Conservation (phyloP, 768 basidiomycete genomes). For the Gymnopilus junonius region DNA sequence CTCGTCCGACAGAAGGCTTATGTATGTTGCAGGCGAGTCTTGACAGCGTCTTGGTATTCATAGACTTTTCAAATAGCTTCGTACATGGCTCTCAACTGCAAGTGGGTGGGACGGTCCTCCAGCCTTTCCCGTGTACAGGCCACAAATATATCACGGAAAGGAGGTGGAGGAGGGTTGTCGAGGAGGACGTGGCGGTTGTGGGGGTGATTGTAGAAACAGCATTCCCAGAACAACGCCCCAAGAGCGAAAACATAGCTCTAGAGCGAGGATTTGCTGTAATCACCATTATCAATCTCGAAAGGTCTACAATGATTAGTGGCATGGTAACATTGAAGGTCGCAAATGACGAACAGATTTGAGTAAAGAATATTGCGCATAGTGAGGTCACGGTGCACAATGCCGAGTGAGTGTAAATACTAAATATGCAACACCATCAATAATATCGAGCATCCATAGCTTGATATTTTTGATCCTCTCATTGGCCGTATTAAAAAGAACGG, state of each 20-base stretch:
- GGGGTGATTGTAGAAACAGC: conserved; percentile 5
- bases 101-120: background rate
- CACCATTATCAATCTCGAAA: conserved; percentile 2
- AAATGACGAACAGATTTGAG: conserved; percentile 2
- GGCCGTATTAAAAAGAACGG: background rate
- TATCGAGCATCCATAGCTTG: conserved; percentile 8
- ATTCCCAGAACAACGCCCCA: background rate
- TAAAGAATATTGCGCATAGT: conserved; percentile 3
- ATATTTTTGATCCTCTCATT: conserved; percentile 4
- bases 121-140: conserved; percentile 1
- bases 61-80: too few relatives aligned
- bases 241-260: background rate
- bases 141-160: conserved; percentile 5
- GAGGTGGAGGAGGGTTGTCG: conserved; percentile 5
- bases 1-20: too few relatives aligned
- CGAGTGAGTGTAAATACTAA: conserved; percentile 7
- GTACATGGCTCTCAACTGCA: conserved; percentile 1
- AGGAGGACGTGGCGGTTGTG: conserved; percentile 5
- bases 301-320: background rate
- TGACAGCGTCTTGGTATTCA: too few relatives aligned
- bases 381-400: conserved; percentile 8
- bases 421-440: conserved; percentile 13
- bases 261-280: conserved; percentile 4
- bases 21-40: too few relatives aligned
- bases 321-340: conserved; percentile 4